Evolutionary conservation across 176 grass and related monocot species (phyloP).

Genomic region (Lolium rigidum): DNA sequence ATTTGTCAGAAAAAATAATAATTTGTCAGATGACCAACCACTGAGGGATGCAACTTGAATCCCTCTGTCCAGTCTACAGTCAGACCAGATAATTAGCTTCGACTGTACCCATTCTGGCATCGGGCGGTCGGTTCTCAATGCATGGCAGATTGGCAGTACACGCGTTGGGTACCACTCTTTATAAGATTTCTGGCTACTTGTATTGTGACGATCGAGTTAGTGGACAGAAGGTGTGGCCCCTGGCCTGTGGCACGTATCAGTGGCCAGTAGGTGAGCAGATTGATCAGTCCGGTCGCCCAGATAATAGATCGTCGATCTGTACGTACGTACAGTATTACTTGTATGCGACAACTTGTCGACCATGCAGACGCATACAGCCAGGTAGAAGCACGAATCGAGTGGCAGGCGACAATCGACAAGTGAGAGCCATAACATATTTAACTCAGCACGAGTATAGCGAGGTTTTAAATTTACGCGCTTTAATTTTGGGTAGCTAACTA

Average conservation of each 20-base stretch:
- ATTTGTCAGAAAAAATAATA: too few relatives aligned
- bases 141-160: too few relatives aligned
- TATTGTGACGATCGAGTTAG: background rate
- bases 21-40: background rate
- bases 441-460: background rate
- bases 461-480: background rate
- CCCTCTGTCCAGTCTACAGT: background rate
- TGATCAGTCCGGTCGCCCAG: background rate
- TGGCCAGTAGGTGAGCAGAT: background rate
- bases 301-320: background rate
- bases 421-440: background rate
- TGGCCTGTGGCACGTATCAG: background rate
- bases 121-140: too few relatives aligned
- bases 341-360: background rate
- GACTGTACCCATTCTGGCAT: background rate
- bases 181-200: background rate
- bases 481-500: background rate
- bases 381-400: background rate
- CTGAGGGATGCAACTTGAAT: background rate
- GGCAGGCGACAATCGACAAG: background rate
- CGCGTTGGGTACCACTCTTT: too few relatives aligned
- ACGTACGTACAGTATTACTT: background rate
- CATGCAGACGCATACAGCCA: background rate
- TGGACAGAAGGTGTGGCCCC: too few relatives aligned
- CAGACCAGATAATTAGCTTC: background rate